phyloP scores from a whole-genome alignment of 208 protist genomes.

The Trypanosoma avium region DNA sequence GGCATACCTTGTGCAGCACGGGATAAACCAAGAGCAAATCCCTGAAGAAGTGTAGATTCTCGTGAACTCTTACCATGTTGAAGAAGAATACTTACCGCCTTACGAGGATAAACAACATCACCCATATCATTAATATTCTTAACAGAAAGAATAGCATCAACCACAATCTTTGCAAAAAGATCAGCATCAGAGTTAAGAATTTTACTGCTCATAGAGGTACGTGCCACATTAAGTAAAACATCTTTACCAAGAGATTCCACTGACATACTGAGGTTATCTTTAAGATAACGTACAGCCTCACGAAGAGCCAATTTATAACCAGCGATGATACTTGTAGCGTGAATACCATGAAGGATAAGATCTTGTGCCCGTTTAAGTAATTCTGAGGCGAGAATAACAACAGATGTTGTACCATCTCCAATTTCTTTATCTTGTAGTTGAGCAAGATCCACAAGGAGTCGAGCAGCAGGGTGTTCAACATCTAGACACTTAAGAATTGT shows the following conservation, averaged over 20 bases:
- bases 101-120: constrained; percentile 97
- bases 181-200: constrained; percentile 97
- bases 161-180: constrained; percentile 98
- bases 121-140: constrained; percentile 92
- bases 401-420: constrained; percentile 99
- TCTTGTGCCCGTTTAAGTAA: constrained; percentile 98
- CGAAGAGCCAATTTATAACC: constrained; percentile 98
- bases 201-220: constrained; percentile 99
- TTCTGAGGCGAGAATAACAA: constrained; percentile 99
- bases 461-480: constrained; percentile 95
- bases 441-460: constrained; percentile 98
- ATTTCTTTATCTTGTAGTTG: constrained; percentile 99
- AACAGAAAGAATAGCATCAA: constrained; percentile 90
- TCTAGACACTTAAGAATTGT: constrained; percentile 93
- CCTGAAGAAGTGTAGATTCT: constrained; percentile 93
- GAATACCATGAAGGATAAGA: constrained; percentile 96
- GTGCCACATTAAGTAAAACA: constrained; percentile 96
- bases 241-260: constrained; percentile 95
- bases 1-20: constrained; percentile 98
- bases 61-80: constrained; percentile 95
- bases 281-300: constrained; percentile 96
- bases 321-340: constrained; percentile 99
- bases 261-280: constrained; percentile 83
- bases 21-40: constrained; percentile 97
- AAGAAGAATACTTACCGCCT: constrained; percentile 98